Base-by-base conservation (phyloP, 768 basidiomycete species). In the Mycena filopes region DNA sequence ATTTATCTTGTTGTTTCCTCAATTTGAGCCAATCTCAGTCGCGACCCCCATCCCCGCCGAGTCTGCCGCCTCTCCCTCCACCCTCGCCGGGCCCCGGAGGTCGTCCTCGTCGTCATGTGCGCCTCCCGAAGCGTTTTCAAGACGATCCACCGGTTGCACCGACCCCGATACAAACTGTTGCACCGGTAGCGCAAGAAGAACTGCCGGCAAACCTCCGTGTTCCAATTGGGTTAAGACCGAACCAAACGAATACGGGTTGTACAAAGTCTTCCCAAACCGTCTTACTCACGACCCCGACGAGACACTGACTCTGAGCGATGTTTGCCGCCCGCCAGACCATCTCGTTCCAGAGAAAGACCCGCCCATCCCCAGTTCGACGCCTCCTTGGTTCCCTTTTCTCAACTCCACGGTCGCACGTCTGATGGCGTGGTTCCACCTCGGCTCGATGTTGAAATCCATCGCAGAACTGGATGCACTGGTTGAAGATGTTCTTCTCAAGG, bases 391-490 rank as follows among this genome's bases (percentile, higher is more conserved):
- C 18, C 73, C 72, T 0, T 78, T 76, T 25, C 33, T 61, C 0
- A 78, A 75, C 51, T 29, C 72, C 9, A 67, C 75, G 0, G 33
- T 63, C 3, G 76, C 72, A 12, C 59, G 63, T 0, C 42, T 77
- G 0, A 75, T 78, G 67, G 40, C 54, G 10, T 77, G 72, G 75
- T 72, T 71, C 31, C 73, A 74, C 36, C 45, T 41, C 15, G 66
- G 63, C 2, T 43, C 60, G 0, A 66, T 62, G n/a, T 43, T 64
- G 4, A 77, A 76, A 48, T 77, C 77, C 9, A 38, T 70, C 20
- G 53, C 56, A 0, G 71, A 78, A 2, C 47, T 79, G 0, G 56
- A 75, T 23, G 13, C 50, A 0, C 69, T 80, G 1, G 68, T 79
- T 12, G 28, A 74, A 21, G 66, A 74, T 21, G 74, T 77, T 5